Evolutionary conservation across 2,329 filamentous ascomycete species (phyloP), one percentile per base, ranked within the genome.

Genomic region (Aspergillus sp.): DNA sequence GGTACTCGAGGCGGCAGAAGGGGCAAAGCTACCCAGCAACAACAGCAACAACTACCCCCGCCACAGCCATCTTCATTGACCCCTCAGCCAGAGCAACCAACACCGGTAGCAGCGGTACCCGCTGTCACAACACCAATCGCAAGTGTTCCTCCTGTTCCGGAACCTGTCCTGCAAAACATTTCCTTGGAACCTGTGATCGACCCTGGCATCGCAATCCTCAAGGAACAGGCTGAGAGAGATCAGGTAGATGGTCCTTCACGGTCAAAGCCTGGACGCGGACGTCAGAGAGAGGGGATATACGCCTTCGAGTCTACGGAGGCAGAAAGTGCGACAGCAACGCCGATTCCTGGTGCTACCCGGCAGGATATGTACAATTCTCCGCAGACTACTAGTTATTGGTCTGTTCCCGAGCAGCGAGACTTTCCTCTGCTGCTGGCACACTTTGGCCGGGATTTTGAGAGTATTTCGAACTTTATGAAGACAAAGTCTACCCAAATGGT

Each of bases 401-500:
- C 81, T 62, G 81, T 83, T 17, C 80, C 80, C 13, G 81, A 83
- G 65, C 76, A 80, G 64, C 73, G 76, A 43, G 80, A 83, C 63
- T 83, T 83, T 61, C 77, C 77, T 2, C 73, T 75, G 15, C 67
- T 82, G 47, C 68, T 83, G 43, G 75, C 73, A 17, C 78, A 82
- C 65, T 83, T 80, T 70, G 81, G 81, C 22, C 77, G 74, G 31
- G 78, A 83, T 68, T 83, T 81, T 64, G 78, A 80, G 60, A 78
- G 75, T 15, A 83, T 83, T 59, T 80, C 81, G 4, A 75, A 78
- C 46, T 79, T 78, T 53, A 82, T 83, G 81, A 83, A 81, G 65
- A 81, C 81, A 1, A 83, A 83, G 67, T 83, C 81, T 11, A 76
- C 78, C n/a, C 80, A 80, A 1, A 83, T 83, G 81, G 81, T 83